Conservation (phyloP, 345 rosid genomes). For the Arabidopsis suecica region DNA sequence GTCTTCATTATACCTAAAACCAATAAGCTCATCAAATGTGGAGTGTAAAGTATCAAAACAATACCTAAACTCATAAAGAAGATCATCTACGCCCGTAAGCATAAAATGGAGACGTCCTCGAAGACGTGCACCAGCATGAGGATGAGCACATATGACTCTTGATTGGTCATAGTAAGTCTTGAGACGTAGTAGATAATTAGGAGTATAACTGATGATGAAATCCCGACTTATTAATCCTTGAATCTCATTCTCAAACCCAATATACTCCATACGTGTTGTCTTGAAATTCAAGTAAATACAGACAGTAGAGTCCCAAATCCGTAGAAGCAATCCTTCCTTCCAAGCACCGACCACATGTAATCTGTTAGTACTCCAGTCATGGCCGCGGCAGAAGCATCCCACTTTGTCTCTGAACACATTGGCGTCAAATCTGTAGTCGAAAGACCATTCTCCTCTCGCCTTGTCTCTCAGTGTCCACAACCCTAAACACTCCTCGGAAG, state of each 20-base stretch:
- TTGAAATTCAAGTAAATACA: neutral
- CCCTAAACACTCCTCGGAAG: neutral
- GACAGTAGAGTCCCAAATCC: neutral
- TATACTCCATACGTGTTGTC: neutral
- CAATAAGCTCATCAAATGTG: neutral
- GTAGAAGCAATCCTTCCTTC: neutral
- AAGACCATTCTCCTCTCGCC: neutral
- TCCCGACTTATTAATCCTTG: neutral
- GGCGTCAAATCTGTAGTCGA: neutral
- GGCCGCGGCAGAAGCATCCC: neutral
- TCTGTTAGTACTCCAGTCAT: neutral
- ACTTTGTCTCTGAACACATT: neutral
- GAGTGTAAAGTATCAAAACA: neutral
- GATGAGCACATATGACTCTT: neutral
- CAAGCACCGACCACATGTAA: neutral
- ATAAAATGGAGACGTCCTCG: neutral
- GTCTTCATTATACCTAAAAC: neutral
- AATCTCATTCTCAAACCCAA: slow-evolving; percentile 3
- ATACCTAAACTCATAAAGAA: neutral
- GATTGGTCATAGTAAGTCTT: neutral
- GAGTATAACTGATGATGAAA: neutral
- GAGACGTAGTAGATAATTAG: neutral
- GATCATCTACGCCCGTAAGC: neutral
- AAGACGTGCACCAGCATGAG: neutral
- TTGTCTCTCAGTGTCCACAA: slow-evolving; percentile 4